Evolutionary conservation across 2,329 filamentous ascomycete genomes (phyloP).

Genomic region (Pseudodiploospora longispora): DNA sequence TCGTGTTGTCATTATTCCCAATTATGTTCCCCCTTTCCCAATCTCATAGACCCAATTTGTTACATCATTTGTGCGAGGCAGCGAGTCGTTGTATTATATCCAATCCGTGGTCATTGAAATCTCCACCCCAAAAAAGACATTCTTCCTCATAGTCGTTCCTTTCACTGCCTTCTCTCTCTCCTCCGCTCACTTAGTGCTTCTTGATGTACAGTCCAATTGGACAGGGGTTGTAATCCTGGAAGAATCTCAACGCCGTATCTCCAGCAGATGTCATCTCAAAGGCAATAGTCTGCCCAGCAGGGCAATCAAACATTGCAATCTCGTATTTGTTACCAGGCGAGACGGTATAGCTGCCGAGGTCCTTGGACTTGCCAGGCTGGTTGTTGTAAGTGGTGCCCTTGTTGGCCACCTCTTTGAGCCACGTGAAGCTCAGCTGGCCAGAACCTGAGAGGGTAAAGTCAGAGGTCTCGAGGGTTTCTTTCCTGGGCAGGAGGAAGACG

Average conservation of each 20-base stretch:
- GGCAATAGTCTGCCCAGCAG: conserved; percentile 41
- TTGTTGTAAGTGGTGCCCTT: conserved; percentile 45
- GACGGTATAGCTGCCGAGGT: conserved; percentile 36
- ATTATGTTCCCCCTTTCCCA: too few relatives aligned
- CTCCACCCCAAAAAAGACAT: too few relatives aligned
- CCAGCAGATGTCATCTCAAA: conserved; percentile 39
- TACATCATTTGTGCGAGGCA: too few relatives aligned
- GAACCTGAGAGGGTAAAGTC: conserved; percentile 39
- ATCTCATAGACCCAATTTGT: too few relatives aligned
- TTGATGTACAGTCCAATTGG: conserved; percentile 34
- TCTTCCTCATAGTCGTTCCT: not conserved
- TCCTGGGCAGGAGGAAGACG: conserved; percentile 54
- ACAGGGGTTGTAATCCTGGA: conserved; percentile 53
- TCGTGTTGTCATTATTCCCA: too few relatives aligned
- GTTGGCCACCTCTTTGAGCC: conserved; percentile 37
- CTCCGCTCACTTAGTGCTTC: conserved; percentile 15
- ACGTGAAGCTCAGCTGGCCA: conserved; percentile 45
- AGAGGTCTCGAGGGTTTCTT: conserved; percentile 51
- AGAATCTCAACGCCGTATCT: conserved; percentile 47
- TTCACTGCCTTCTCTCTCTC: not conserved
- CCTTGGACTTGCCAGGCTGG: conserved; percentile 34
- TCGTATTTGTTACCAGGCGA: conserved; percentile 46
- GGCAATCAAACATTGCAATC: conserved; percentile 46
- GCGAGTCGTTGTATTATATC: too few relatives aligned
- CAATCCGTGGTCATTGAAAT: too few relatives aligned